Evolutionary conservation across 495 filamentous ascomycete genomes (phyloP).

Genomic region (Penicillium robsamsonii): DNA sequence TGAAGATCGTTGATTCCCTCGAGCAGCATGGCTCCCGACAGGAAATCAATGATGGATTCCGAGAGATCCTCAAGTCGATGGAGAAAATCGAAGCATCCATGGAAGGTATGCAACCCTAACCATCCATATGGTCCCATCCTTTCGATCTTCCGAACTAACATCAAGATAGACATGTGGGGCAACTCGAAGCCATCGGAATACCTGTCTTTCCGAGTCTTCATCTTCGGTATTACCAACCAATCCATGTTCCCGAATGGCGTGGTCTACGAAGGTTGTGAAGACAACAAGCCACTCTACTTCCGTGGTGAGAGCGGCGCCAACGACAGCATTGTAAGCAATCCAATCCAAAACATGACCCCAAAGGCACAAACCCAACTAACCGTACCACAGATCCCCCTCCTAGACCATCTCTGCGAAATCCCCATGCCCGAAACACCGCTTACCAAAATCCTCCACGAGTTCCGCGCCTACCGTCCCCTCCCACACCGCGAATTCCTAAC

Average conservation of each 20-base stretch:
- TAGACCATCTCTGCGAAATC: slow-evolving; percentile 78
- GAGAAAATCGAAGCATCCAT: slow-evolving; percentile 71
- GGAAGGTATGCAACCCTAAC: slow-evolving; percentile 55
- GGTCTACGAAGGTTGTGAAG: slow-evolving; percentile 76
- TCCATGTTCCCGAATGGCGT: slow-evolving; percentile 91
- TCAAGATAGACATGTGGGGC: slow-evolving; percentile 69
- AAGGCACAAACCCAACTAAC: slow-evolving; percentile 9
- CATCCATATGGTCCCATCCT: not conserved
- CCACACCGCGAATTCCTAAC: slow-evolving; percentile 83
- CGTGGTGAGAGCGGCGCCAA: slow-evolving; percentile 89
- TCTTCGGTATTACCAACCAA: slow-evolving; percentile 87
- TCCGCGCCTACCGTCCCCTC: slow-evolving; percentile 77
- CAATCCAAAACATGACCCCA: not conserved
- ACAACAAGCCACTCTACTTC: slow-evolving; percentile 66
- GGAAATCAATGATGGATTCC: slow-evolving; percentile 62
- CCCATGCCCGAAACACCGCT: slow-evolving; percentile 80
- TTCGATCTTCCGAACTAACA: slow-evolving; percentile 9
- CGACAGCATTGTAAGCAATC: slow-evolving; percentile 66
- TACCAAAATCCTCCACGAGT: slow-evolving; percentile 80
- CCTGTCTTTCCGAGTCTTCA: slow-evolving; percentile 85
- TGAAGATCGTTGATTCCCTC: slow-evolving; percentile 62
- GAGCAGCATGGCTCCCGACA: slow-evolving; percentile 45
- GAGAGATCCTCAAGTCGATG: slow-evolving; percentile 60
- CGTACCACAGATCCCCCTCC: slow-evolving; percentile 62
- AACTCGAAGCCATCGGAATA: slow-evolving; percentile 77